Evolutionary conservation across 2,329 filamentous ascomycete genomes (phyloP).

Genomic region (Clarireedia paspali): DNA sequence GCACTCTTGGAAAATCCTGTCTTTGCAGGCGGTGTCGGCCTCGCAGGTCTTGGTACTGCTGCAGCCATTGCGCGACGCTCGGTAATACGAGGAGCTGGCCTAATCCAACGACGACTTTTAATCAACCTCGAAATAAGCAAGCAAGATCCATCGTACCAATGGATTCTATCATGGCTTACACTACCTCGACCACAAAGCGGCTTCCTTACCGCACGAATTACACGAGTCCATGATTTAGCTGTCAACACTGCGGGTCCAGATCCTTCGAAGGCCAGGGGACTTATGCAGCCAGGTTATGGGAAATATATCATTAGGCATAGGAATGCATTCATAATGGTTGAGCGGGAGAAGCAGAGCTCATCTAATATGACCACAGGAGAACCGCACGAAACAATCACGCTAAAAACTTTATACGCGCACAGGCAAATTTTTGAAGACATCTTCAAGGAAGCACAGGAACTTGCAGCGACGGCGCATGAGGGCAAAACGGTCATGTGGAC

Average conservation of each 20-base stretch:
- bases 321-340: constrained; percentile 80
- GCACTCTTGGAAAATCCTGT: constrained; percentile 55
- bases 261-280: constrained; percentile 69
- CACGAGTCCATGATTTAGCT: constrained; percentile 52
- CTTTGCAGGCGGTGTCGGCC: constrained; percentile 72
- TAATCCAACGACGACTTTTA: constrained; percentile 77
- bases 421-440: constrained; percentile 85
- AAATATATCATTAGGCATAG: constrained; percentile 81
- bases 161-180: constrained; percentile 92
- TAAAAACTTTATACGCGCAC: constrained; percentile 86
- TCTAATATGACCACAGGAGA: constrained; percentile 75
- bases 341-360: constrained; percentile 76
- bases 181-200: constrained; percentile 56
- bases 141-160: constrained; percentile 86
- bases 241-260: constrained; percentile 53
- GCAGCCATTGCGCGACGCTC: constrained; percentile 76
- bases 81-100: constrained; percentile 59
- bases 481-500: constrained; percentile 93
- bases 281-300: constrained; percentile 85
- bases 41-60: constrained; percentile 79
- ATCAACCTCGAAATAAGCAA: constrained; percentile 95
- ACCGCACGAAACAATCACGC: constrained; percentile 87
- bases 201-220: constrained; percentile 44
- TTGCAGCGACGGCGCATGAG: constrained; percentile 73
- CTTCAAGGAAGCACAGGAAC: constrained; percentile 75